Conservation (phyloP, 495 filamentous ascomycete species). For the Trichoderma asperelloides region DNA sequence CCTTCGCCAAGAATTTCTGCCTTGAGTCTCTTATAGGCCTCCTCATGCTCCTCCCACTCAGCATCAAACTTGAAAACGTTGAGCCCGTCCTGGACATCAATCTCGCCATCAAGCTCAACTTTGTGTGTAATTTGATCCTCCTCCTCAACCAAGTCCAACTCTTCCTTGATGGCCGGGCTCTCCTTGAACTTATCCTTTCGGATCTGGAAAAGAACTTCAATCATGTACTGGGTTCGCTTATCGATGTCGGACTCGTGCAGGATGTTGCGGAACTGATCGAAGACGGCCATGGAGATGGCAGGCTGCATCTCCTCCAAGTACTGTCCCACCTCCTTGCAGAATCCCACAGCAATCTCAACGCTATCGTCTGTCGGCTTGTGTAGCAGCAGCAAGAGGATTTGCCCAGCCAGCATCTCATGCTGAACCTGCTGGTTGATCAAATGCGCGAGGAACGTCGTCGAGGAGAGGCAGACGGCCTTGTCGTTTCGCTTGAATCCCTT, state of each 20-base stretch:
- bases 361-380: conserved; percentile 95
- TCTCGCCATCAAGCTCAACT: conserved; percentile 66
- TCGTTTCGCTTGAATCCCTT: conserved; percentile 96
- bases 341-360: conserved; percentile 91
- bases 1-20: conserved; percentile 91
- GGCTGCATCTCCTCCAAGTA: conserved; percentile 91
- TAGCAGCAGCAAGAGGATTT: conserved; percentile 81
- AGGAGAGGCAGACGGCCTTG: conserved; percentile 85
- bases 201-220: conserved; percentile 94
- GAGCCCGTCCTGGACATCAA: conserved; percentile 72
- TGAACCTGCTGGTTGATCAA: conserved; percentile 90
- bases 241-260: conserved; percentile 94
- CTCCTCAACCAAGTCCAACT: conserved; percentile 91
- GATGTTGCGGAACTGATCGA: conserved; percentile 90
- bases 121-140: conserved; percentile 95
- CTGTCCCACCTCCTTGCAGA: conserved; percentile 84
- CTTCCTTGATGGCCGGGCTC: conserved; percentile 80
- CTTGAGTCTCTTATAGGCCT: conserved; percentile 77
- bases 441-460: conserved; percentile 90
- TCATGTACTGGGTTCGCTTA: conserved; percentile 95
- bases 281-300: conserved; percentile 76
- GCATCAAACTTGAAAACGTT: conserved; percentile 95
- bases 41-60: conserved; percentile 85
- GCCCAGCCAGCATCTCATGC: conserved; percentile 84
- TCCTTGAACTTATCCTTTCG: conserved; percentile 96